Base-by-base conservation (phyloP, 257 asterid species). In the Nicotiana benthamiana region DNA sequence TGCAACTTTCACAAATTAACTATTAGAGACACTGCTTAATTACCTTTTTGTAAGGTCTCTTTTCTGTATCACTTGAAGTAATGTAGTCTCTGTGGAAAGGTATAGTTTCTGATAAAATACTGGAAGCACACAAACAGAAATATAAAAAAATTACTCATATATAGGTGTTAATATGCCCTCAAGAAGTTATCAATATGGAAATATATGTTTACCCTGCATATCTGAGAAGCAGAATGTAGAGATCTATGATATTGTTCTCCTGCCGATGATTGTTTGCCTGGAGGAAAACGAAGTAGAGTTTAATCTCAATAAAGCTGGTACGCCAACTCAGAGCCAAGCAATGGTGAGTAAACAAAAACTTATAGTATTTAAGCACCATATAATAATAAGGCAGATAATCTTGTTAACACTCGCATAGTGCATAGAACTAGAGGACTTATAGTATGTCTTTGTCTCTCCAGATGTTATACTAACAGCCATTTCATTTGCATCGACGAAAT, bases 71-170 rank as follows among this genome's bases (percentile, higher is more conserved):
- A 83, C 75, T 76, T 64, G 83, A 80, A 56, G 82, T 75, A 80
- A 67, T 90, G 83, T 91, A 92, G 87, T 95, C 97, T 80, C 86
- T 90, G 87, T 93, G 97, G 82, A 53, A 80, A 2, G 94, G 94
- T 80, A 93, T 90, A 26, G 98, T 92, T 89, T 95, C 97, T 1
- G 93, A 88, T 81, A 89, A 89, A 93, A 95, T 89, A 87, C 97
- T 95, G 93, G 8, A 24, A 75, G 15, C 82, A 86, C 82, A 86
- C 32, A 24, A 78, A 48, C 66, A 15, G 11, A 54, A 1, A 79
- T 30, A 59, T 43, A 65, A 59, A 36, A 81, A 77, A 80, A 24
- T 75, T 26, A 24, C 22, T 10, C 5, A 43, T 70, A 70, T n/a
- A 32, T n/a, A n/a, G 17, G 57, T 1, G 57, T 70, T 46, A 40